Evolutionary conservation across 768 basidiomycete species (phyloP).

Genomic region (Lentinus tigrinus): DNA sequence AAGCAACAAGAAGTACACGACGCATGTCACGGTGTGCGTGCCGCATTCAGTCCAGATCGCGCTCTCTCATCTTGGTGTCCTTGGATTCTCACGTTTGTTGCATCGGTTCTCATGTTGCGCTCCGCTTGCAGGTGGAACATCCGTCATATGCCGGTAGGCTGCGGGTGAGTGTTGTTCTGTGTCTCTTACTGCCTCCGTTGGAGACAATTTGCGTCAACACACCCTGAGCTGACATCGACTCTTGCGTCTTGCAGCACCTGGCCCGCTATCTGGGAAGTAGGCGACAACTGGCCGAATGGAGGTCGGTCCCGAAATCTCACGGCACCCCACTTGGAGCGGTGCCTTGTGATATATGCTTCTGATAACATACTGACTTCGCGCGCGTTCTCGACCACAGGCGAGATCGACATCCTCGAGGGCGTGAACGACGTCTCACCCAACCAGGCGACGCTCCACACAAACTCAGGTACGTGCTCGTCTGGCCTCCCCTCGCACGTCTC

Average conservation of each 20-base stretch:
- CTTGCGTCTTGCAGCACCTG: constrained; percentile 28
- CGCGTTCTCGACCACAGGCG: constrained; percentile 47
- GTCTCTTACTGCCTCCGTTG: too few species aligned
- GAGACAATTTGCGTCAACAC: not conserved
- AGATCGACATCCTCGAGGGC: constrained; percentile 56
- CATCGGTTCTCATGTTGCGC: not conserved
- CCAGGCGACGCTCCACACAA: constrained; percentile 55
- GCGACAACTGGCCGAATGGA: constrained; percentile 45
- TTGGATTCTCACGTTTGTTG: not conserved
- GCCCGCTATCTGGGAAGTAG: constrained; percentile 58
- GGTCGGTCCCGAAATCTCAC: constrained; percentile 21
- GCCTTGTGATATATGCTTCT: not conserved
- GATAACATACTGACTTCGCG: not conserved
- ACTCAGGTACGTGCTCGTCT: constrained; percentile 44
- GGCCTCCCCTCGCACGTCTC: constrained; percentile 41
- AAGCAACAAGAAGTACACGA: constrained; percentile 52
- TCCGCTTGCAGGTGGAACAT: constrained; percentile 42
- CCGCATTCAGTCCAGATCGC: not conserved
- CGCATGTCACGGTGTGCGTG: constrained; percentile 52
- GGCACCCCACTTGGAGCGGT: not conserved
- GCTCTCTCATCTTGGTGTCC: constrained; percentile 4
- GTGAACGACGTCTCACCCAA: constrained; percentile 56
- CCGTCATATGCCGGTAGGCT: constrained; percentile 57
- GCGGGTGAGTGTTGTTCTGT: constrained; percentile 41
- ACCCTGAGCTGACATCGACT: not conserved